A percentile compares a stretch with the other conserved stretches of the same genome.
Evolutionary conservation across 129 eudicot species (phyloP).

Genomic region (Saposhnikovia divaricata): DNA sequence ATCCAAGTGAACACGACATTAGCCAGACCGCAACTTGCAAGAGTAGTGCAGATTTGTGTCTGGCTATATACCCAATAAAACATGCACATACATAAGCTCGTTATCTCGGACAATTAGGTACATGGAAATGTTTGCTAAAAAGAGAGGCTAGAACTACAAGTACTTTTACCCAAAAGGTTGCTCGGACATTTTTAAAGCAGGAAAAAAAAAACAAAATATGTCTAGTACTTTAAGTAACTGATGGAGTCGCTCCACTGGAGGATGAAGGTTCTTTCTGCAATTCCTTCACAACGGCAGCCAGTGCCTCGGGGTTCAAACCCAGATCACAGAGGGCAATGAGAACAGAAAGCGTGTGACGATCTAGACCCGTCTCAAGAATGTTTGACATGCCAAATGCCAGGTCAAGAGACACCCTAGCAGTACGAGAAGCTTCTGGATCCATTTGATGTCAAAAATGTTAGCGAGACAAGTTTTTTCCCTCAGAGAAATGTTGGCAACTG

Average conservation of each 20-base stretch:
- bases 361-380: conserved; percentile 55
- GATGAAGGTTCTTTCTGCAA: conserved; percentile 26
- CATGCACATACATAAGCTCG: background rate
- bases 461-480: no score
- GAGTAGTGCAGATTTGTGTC: background rate
- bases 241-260: conserved; percentile 11
- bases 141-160: background rate
- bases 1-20: no score
- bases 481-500: no score
- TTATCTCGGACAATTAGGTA: background rate
- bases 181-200: background rate
- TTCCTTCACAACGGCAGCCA: conserved; percentile 57
- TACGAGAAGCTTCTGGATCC: conserved; percentile 44
- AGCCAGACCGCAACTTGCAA: background rate
- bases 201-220: background rate
- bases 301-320: conserved; percentile 49
- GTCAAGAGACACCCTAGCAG: conserved; percentile 55
- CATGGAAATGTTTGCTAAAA: background rate
- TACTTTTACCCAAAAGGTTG: background rate
- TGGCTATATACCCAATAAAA: background rate
- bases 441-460: conserved; percentile 3
- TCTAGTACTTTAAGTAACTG: conserved; percentile 3
- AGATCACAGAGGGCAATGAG: conserved; percentile 46
- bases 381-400: conserved; percentile 51
- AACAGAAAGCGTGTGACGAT: conserved; percentile 52